phyloP scores from a whole-genome alignment of 2,329 filamentous ascomycete genomes.

The Exophiala bonariae region DNA sequence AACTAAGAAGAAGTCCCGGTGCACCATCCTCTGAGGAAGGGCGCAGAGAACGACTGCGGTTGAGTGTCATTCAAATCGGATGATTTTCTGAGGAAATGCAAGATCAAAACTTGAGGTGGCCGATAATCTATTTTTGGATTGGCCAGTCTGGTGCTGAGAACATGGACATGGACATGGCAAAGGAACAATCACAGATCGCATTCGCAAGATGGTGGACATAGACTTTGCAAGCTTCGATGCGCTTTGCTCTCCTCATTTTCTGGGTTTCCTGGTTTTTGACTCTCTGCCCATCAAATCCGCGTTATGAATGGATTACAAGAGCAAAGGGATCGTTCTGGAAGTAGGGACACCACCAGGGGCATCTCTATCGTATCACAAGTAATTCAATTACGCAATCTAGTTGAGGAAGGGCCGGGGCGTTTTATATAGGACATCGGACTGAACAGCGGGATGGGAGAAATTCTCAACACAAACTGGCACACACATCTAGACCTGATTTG shows the following conservation, averaged over 20 bases:
- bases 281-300: too few relatives aligned
- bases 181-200: constrained; percentile 4
- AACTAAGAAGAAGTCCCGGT: constrained; percentile 46
- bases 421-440: constrained; percentile 22
- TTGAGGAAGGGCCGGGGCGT: constrained; percentile 7
- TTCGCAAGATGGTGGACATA: constrained; percentile 21
- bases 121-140: too few relatives aligned
- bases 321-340: too few relatives aligned
- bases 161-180: too few relatives aligned
- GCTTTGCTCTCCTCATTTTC: constrained; percentile 2
- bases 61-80: too few relatives aligned
- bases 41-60: too few relatives aligned
- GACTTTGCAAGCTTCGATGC: constrained; percentile 20
- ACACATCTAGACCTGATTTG: too few relatives aligned
- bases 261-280: background rate
- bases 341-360: too few relatives aligned
- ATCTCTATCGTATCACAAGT: constrained; percentile 14
- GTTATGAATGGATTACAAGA: too few relatives aligned
- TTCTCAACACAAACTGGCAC: too few relatives aligned
- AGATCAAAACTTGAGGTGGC: background rate
- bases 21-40: constrained; percentile 42
- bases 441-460: constrained; percentile 9
- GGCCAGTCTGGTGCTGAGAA: too few relatives aligned
- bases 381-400: constrained; percentile 15
- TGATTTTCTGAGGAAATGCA: constrained; percentile 5